Evolutionary conservation across 495 filamentous ascomycete species (phyloP), one percentile per base, ranked within the genome.

Genomic region (Podospora conica): DNA sequence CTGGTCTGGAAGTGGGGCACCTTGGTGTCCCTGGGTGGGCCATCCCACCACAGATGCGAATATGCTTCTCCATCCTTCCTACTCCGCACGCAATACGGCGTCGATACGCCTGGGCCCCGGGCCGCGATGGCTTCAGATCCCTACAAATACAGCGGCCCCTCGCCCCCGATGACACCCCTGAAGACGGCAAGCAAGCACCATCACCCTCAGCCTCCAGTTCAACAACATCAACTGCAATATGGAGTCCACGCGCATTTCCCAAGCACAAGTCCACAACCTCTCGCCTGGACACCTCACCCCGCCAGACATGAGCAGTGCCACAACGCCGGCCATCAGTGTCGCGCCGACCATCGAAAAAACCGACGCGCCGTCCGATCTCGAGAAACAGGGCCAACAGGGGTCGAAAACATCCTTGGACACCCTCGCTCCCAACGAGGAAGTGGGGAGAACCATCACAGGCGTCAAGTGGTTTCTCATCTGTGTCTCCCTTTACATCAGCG

Each of bases 391-490:
- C 55, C 55, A 25, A 15, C 9, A 53, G 22, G n/a, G 27, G 3
- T 3, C 66, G 3, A 9, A 6, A 15, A 9, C 53, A 18, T 56
- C 55, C 0, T 48, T 31, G 7, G 53, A 55, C n/a, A 31, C 62
- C 12, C 28, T 31, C 9, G 20, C 56, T 28, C 40, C 58, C 12
- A 40, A 11, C 53, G n/a, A 7, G 22, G 62, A 60, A 21, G 33
- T 53, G 24, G 33, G 27, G 9, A 20, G 24, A 31, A 28, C 66
- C 3, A 60, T 72, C 48, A 29, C 15, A 15, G 72, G 72, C 53
- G 15, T 76, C 59, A 69, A 72, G 57, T 83, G 81, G 81, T 20
- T 78, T 23, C 71, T 84, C 1, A 71, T 84, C 28, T 77, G 81
- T 55, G 18, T 78, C 20, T 75, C 83, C 1, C 77, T 87, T 53